phyloP scores from a whole-genome alignment of 78 protist species.

The slime mould (Dictyostelium discoideum) region DNA sequence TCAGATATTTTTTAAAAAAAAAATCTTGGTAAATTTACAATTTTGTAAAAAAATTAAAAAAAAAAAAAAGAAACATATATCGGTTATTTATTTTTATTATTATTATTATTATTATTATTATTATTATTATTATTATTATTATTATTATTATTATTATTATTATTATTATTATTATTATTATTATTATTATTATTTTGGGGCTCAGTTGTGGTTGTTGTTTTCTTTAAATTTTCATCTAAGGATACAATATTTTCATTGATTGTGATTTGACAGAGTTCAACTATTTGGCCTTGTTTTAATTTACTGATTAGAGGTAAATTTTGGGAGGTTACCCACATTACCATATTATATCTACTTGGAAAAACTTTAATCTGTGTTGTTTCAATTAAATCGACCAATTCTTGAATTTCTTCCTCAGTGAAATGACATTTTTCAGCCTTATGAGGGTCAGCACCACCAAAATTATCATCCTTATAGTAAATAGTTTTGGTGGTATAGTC shows the following conservation, averaged over 20 bases:
- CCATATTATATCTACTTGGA: slow-evolving; percentile 65
- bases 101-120: slow-evolving; percentile 13
- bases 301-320: slow-evolving; percentile 42
- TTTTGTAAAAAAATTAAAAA: too few species aligned
- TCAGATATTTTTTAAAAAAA: too few species aligned
- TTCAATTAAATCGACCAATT: slow-evolving; percentile 39
- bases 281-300: slow-evolving; percentile 74
- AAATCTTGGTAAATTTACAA: too few species aligned
- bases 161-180: background rate
- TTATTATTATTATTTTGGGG: background rate
- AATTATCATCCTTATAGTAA: slow-evolving; percentile 64
- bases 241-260: slow-evolving; percentile 61
- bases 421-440: slow-evolving; percentile 57
- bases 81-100: background rate
- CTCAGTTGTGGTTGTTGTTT: background rate
- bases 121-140: background rate
- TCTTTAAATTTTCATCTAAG: slow-evolving; percentile 50
- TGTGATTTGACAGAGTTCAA: slow-evolving; percentile 64
- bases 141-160: background rate
- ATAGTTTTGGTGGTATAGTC: slow-evolving; percentile 74
- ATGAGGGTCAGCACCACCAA: slow-evolving; percentile 76
- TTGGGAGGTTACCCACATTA: slow-evolving; percentile 48
- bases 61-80: too few species aligned
- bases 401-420: slow-evolving; percentile 17
- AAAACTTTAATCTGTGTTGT: slow-evolving; percentile 53